These are phyloP conservation scores for Claviceps cyperi DNA, from an alignment of 2,329 filamentous ascomycete species.

Conservation along the genomic window DNA sequence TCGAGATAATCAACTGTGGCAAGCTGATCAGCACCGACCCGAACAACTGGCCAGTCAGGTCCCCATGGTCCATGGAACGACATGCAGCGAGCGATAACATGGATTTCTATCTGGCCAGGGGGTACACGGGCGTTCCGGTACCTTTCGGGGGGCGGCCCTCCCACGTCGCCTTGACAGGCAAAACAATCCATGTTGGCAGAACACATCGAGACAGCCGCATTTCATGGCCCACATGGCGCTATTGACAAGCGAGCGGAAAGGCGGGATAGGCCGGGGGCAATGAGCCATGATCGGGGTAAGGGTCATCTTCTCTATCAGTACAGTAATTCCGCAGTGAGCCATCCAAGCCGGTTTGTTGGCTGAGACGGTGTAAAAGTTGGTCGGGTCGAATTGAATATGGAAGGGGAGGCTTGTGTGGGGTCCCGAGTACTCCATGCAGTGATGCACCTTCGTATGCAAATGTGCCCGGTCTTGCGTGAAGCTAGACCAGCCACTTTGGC, in stretches of 20 bases:
- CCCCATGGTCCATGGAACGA: too few species aligned
- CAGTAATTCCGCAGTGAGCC: not conserved
- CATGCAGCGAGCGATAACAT: not conserved
- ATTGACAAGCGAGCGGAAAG: constrained; percentile 3
- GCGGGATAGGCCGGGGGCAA: not conserved
- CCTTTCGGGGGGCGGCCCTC: not conserved
- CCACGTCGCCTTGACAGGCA: not conserved
- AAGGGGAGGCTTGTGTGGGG: not conserved
- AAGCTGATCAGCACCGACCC: not conserved
- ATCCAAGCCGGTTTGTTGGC: not conserved
- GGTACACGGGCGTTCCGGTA: not conserved
- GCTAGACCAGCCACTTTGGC: not conserved
- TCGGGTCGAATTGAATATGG: too few species aligned
- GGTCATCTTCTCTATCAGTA: not conserved
- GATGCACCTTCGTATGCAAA: not conserved
- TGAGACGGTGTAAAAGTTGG: not conserved
- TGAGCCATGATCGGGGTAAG: not conserved
- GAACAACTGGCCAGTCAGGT: not conserved
- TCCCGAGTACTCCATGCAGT: not conserved
- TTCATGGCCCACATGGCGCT: constrained; percentile 3
- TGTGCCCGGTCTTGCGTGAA: not conserved
- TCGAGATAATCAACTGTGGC: not conserved
- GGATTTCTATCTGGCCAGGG: not conserved
- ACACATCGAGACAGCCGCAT: not conserved
- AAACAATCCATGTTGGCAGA: not conserved